Percentiles rank a stretch among this genome's conserved stretches.
These are phyloP conservation scores for Fraxinus baroniana DNA, from an alignment of 305 asterid species.

Conservation along the genomic window DNA sequence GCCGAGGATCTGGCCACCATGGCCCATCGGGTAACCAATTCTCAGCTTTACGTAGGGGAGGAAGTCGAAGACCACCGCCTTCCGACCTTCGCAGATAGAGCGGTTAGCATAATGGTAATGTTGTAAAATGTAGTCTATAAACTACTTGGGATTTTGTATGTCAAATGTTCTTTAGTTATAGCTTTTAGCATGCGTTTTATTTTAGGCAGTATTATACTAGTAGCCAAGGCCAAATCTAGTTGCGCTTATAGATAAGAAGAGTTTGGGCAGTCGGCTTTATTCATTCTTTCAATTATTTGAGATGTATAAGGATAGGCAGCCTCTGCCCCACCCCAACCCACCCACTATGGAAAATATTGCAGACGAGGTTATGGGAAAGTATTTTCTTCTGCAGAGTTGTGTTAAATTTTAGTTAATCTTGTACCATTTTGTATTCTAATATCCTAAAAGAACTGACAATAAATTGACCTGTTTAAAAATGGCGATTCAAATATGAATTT, in stretches of 20 bases:
- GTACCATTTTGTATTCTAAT: not conserved
- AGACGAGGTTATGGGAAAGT: not conserved
- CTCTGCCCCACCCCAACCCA: not conserved
- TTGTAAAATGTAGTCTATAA: constrained; percentile 17
- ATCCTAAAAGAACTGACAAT: not conserved
- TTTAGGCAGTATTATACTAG: not conserved
- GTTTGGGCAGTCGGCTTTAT: not conserved
- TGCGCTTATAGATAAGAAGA: not conserved
- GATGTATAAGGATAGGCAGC: not conserved
- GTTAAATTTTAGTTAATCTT: not conserved
- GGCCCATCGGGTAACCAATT: constrained; percentile 60
- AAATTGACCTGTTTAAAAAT: not conserved
- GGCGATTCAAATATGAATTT: not conserved
- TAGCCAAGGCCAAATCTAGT: not conserved
- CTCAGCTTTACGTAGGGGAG: constrained; percentile 60
- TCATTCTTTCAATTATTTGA: not conserved
- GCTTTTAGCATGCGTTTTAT: not conserved
- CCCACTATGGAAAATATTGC: not conserved
- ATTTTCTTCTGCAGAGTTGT: not conserved
- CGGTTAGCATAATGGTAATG: constrained; percentile 3
- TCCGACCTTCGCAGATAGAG: constrained; percentile 49
- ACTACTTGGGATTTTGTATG: not conserved
- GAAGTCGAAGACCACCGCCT: constrained; percentile 57
- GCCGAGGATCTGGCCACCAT: constrained; percentile 49
- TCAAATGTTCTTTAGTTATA: not conserved